These are phyloP conservation scores for Ascochyta clinopodiicola DNA, from an alignment of 2,329 filamentous ascomycete species.

Conservation along the genomic window DNA sequence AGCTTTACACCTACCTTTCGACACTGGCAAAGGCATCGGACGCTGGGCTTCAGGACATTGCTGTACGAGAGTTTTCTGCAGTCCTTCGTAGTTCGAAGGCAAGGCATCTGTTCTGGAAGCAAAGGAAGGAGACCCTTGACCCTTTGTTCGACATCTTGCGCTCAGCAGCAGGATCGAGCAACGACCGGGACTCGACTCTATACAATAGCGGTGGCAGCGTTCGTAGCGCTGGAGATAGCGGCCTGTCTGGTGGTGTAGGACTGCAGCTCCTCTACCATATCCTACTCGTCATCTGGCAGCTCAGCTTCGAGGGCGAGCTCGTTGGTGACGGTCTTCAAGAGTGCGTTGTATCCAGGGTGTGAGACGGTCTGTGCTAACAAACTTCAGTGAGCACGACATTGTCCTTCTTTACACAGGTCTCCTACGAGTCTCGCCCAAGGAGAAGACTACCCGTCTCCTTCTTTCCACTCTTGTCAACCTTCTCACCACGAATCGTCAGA, in stretches of 20 bases:
- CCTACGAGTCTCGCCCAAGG: constrained; percentile 90
- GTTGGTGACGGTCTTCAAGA: constrained; percentile 84
- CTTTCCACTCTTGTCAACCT: constrained; percentile 90
- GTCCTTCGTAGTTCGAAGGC: constrained; percentile 78
- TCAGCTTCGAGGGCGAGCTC: constrained; percentile 81
- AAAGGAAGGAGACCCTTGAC: constrained; percentile 81
- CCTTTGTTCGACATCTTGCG: constrained; percentile 83
- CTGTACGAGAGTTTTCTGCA: constrained; percentile 87
- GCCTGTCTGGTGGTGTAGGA: constrained; percentile 77
- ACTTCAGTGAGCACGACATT: constrained; percentile 83
- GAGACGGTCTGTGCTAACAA: constrained; percentile 20
- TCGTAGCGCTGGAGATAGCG: constrained; percentile 64
- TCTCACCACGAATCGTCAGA: constrained; percentile 72
- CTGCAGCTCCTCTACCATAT: constrained; percentile 94
- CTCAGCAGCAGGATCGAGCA: constrained; percentile 75
- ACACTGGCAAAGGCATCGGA: constrained; percentile 84
- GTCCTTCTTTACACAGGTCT: constrained; percentile 91
- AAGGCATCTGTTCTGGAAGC: constrained; percentile 87
- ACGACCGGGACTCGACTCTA: constrained; percentile 69
- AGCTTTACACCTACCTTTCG: constrained; percentile 85
- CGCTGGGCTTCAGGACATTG: constrained; percentile 91
- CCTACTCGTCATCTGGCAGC: constrained; percentile 91
- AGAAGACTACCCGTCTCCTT: constrained; percentile 93
- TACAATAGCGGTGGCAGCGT: constrained; percentile 61
- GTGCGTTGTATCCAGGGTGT: constrained; percentile 58